These are phyloP conservation scores for Talaromyces atroroseus DNA, from an alignment of 2,329 filamentous ascomycete genomes.

Conservation along the genomic window DNA sequence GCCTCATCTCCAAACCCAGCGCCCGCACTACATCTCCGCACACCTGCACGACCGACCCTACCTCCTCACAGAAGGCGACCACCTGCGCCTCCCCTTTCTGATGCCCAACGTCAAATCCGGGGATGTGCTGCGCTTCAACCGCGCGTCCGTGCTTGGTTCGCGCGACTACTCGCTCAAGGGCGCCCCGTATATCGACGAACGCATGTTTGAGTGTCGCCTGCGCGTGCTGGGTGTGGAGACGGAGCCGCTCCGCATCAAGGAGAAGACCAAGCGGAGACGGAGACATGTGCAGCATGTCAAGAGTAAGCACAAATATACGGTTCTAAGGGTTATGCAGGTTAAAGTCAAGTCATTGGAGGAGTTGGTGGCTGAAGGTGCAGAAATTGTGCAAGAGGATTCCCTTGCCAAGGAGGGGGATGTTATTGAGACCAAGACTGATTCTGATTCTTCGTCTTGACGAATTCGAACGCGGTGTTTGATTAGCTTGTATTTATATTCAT, in stretches of 20 bases:
- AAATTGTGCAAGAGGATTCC: slow-evolving; percentile 27
- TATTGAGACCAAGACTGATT: slow-evolving; percentile 9
- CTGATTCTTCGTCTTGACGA: not conserved
- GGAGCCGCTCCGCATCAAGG: slow-evolving; percentile 69
- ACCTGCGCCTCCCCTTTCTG: slow-evolving; percentile 69
- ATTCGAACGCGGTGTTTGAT: no score
- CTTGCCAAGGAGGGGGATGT: slow-evolving; percentile 1
- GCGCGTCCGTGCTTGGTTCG: slow-evolving; percentile 74
- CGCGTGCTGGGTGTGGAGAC: slow-evolving; percentile 78
- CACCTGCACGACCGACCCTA: slow-evolving; percentile 48
- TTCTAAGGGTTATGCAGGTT: slow-evolving; percentile 77
- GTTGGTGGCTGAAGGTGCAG: slow-evolving; percentile 41
- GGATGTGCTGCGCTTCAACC: slow-evolving; percentile 81
- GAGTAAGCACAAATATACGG: slow-evolving; percentile 88
- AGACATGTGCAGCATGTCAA: slow-evolving; percentile 64
- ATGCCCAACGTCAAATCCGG: slow-evolving; percentile 73
- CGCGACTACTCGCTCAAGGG: slow-evolving; percentile 87
- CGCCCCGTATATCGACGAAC: slow-evolving; percentile 73
- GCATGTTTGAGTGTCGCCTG: slow-evolving; percentile 77
- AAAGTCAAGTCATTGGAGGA: slow-evolving; percentile 58
- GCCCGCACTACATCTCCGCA: slow-evolving; percentile 44
- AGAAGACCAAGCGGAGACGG: slow-evolving; percentile 74
- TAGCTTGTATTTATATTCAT: not conserved
- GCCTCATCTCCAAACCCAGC: slow-evolving; percentile 40
- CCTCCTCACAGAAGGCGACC: slow-evolving; percentile 58